phyloP scores from a whole-genome alignment of 2,329 filamentous ascomycete species.

The Colletotrichum sp. region DNA sequence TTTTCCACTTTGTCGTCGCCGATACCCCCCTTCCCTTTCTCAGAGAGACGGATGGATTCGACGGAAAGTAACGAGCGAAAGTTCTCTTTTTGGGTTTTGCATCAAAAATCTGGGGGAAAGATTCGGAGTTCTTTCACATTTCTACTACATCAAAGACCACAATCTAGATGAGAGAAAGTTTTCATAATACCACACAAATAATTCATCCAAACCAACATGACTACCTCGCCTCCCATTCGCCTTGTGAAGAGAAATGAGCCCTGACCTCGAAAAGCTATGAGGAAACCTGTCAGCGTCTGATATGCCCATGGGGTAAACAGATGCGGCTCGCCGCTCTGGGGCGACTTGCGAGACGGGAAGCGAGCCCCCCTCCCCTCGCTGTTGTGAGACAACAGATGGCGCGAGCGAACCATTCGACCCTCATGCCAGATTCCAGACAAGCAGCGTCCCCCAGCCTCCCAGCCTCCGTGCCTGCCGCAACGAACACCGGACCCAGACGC shows the following conservation, averaged over 20 bases:
- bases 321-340: background rate
- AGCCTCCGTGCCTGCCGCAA: background rate
- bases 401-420: background rate
- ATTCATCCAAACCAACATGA: background rate
- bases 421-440: background rate
- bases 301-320: background rate
- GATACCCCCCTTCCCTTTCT: slow-evolving; percentile 22
- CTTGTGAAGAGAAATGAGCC: background rate
- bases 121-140: background rate
- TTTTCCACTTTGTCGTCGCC: slow-evolving; percentile 20
- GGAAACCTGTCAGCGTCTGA: background rate
- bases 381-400: background rate
- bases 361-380: background rate
- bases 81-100: background rate
- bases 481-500: background rate
- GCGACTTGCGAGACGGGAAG: background rate
- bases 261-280: background rate
- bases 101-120: background rate
- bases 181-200: slow-evolving; percentile 10
- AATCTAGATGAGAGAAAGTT: background rate
- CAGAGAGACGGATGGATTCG: slow-evolving; percentile 20
- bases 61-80: slow-evolving; percentile 19
- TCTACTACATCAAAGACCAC: background rate
- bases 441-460: background rate
- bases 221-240: background rate